Conservation (phyloP, 75 land plant species). For the Ceratopteris richardii region DNA sequence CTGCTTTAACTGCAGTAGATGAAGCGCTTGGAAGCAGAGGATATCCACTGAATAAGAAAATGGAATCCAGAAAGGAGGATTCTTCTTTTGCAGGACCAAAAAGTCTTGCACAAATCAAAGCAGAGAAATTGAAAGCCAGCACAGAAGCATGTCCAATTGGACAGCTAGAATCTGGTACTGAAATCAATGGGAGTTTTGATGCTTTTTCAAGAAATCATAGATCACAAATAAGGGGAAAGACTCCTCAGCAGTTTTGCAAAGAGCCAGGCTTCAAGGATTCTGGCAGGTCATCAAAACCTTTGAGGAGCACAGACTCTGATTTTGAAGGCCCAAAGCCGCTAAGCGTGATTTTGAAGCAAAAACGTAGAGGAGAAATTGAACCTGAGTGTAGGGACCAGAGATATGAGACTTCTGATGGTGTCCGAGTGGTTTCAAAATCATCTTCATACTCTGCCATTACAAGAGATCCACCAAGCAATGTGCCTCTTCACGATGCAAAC, state of each 20-base stretch:
- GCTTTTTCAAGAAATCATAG: conserved; percentile 2
- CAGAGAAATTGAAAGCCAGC: conserved; percentile 28
- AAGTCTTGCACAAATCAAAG: conserved; percentile 47
- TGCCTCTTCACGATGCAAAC: too few relatives aligned
- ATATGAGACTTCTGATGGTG: neutral
- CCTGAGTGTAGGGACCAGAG: conserved; percentile 3
- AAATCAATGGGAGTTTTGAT: neutral
- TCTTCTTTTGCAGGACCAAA: conserved; percentile 46
- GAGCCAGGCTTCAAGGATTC: neutral
- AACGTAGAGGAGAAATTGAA: conserved; percentile 17
- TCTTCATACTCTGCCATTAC: too few relatives aligned
- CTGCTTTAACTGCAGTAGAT: neutral
- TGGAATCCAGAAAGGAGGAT: conserved; percentile 8
- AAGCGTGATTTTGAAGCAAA: conserved; percentile 27
- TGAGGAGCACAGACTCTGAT: neutral
- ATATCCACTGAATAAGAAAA: conserved; percentile 1
- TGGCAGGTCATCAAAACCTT: neutral
- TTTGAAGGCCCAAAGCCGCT: conserved; percentile 38
- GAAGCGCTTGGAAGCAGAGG: neutral
- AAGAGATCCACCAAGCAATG: too few relatives aligned
- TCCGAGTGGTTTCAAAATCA: too few relatives aligned
- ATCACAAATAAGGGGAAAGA: conserved; percentile 5
- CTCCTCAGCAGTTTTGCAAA: neutral
- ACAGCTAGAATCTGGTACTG: neutral
- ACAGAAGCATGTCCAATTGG: conserved; percentile 1